Base-by-base conservation (phyloP, 2,329 filamentous ascomycete genomes). In the Diaporthe australafricana region DNA sequence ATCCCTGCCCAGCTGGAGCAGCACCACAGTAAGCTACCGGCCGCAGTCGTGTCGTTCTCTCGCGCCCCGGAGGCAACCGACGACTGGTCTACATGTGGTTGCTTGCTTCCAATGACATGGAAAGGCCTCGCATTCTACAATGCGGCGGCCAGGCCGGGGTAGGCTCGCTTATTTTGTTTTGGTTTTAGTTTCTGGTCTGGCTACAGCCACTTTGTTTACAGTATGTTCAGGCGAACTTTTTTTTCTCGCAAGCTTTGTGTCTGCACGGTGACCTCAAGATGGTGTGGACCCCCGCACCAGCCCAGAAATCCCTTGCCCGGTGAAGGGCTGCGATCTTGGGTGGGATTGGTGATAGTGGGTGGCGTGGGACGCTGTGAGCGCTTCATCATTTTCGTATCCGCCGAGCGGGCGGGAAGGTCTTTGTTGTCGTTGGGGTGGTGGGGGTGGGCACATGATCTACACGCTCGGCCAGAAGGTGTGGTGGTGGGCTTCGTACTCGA, bases 401-500 rank as follows among this genome's bases (percentile, higher is more conserved):
- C 52, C 66, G 9, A 57, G 35, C n/a, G 66, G 52, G 52, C 22
- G 42, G 45, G 48, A 27, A 40, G 20, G 45, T 35, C 30, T 38
- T 35, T 35, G 60, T 47, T 48, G 60, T 48, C 7, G 60, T 63
- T 35, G 32, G 60, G 27, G 20, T 48, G 60, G 60, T 48, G 27
- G 42, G 60, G 30, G 60, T 48, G 60, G 60, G 42, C 60, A 48
- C 42, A 48, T 50, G 66, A 42, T 40, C 27, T 57, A 68, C 52
- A 47, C 16, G 35, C 52, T 47, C 66, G 30, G 30, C 42, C 11
- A 22, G 40, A 48, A 50, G 40, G 45, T 57, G 38, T 45, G 52
- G 40, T 68, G 35, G 66, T 68, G 66, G 52, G 20, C 42, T 69
- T 69, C 66, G 66, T 69, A 69, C 66, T 50, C 66, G 66, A 50